Base-by-base conservation (phyloP, 169 alveolate species). In the Plasmodium ovale region DNA sequence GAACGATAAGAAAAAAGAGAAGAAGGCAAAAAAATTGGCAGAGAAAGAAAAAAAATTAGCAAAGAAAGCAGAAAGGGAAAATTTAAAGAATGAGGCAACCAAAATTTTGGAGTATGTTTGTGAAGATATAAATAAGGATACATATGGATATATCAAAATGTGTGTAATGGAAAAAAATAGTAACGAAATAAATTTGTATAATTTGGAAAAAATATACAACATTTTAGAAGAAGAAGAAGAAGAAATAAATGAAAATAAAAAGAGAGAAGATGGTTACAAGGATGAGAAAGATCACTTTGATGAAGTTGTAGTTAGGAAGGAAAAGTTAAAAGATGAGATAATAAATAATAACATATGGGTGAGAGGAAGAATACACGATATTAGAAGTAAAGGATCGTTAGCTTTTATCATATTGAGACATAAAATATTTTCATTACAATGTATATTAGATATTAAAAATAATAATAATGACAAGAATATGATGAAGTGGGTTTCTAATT, bases 401-500 rank as follows among this genome's bases (percentile, higher is more conserved):
- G 89, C 95, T 47, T 95, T 95, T 59, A 73, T 95, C 3, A 74
- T 94, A 44, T 65, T 95, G 51, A 72, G 97, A 54, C 96, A 95
- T 85, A 90, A 92, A 85, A 59, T 92, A 23, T 92, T 93, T 54
- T 87, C 96, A 25, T 65, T 95, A 21, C 97, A 95, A 72, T 89
- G 96, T 79, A 94, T 95, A 33, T 88, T 94, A 58, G 97, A 95
- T 72, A 92, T 95, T 7, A 93, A 94, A 51, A 72, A 88, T 56
- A 92, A 72, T 29, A 62, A 89, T 58, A 90, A 90, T 59, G 77
- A 95, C 23, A 94, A 94, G 92, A 96, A 94, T 58, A 93, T 94
- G 98, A 92, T 97, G 62, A 96, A 98, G 56, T 98, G 96, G 95
- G 91, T 96, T 19, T 74, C 35, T 37, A 88, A 93, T 47, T 84